phyloP scores from a whole-genome alignment of 1,284 basidiomycete genomes.

The Sphagnurus paluster region DNA sequence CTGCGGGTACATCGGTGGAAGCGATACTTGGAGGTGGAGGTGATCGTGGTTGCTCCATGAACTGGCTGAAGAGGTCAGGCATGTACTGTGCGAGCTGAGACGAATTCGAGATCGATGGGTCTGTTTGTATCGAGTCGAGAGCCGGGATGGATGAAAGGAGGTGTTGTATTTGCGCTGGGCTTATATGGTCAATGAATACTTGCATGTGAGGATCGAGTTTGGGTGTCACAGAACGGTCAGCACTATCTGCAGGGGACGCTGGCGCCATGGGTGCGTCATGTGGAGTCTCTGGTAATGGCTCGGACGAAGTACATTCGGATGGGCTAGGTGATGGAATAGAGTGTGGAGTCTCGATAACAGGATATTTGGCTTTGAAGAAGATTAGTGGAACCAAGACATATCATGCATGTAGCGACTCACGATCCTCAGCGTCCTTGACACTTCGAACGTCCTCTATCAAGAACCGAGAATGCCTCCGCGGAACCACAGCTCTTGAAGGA shows the following conservation, averaged over 20 bases:
- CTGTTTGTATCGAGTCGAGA: constrained; percentile 25
- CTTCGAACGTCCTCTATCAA: constrained; percentile 63
- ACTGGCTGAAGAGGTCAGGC: constrained; percentile 33
- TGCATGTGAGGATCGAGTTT: constrained; percentile 55
- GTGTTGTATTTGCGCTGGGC: constrained; percentile 69
- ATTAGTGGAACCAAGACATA: constrained; percentile 13
- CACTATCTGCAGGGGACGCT: constrained; percentile 17
- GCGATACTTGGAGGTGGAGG: constrained; percentile 6
- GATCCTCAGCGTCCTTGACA: too few relatives aligned
- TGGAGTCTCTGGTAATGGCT: constrained; percentile 9
- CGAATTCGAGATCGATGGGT: constrained; percentile 9
- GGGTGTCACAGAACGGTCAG: constrained; percentile 30
- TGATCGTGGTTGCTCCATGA: constrained; percentile 18
- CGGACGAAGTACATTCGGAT: constrained; percentile 18
- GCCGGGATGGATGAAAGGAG: constrained; percentile 58
- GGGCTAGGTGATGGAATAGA: constrained; percentile 30
- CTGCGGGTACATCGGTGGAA: constrained; percentile 18
- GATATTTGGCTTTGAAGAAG: constrained; percentile 22
- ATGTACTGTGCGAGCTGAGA: constrained; percentile 29
- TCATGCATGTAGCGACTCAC: constrained; percentile 7
- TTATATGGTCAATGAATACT: constrained; percentile 61
- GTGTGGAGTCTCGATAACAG: constrained; percentile 37
- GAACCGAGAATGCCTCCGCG: constrained; percentile 53
- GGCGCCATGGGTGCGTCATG: neutral
- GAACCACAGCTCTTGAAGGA: constrained; percentile 46